Base-by-base conservation (phyloP, 2,329 filamentous ascomycete genomes). In the Thelonectria blattea region DNA sequence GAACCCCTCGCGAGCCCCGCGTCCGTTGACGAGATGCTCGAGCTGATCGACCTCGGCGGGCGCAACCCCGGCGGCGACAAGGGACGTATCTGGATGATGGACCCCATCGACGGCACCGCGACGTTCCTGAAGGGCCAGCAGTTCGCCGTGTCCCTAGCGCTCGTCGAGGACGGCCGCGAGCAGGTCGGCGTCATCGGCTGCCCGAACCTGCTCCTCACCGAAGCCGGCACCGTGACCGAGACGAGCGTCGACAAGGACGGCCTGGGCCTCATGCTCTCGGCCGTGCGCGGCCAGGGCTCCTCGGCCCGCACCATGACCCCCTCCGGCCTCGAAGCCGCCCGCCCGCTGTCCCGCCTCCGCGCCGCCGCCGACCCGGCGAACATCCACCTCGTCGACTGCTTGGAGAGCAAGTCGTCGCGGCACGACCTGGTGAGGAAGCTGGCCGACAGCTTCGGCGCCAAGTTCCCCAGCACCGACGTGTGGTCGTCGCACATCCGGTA, bases 81-180 rank as follows among this genome's bases (percentile, higher is more conserved):
- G 3, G 75, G 79, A 0, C 75, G 81, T 1, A 80, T 84, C 52
- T 89, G 87, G 87, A 81, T 86, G 30, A 81, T 89, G 70, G 87
- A 89, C 68, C 87, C 87, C 0, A 83, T 89, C 8, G 87, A 89
- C 65, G 87, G 87, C 30, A 89, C 87, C 1, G 83, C 82, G 15
- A 84, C 85, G 0, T 89, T 88, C 60, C 81, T 89, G 64, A 75
- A 75, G 41, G 84, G 84, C 3, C 80, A 86, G 72, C 87, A 89
- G 73, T 89, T 88, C 60, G 86, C 83, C 3, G 84, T 89, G 4
- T 85, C 84, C 61, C 74, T 89, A 18, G 82, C 83, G 3, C 73
- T 89, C 63, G 73, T 89, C 2, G 81, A 85, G 59, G 77, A 87
- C 54, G 86, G 86, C 3, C 68, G 74, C 47, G 83, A 89, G 71